phyloP scores from a whole-genome alignment of 192 early-diverging fungal species.

The Cetraspora pellucida region DNA sequence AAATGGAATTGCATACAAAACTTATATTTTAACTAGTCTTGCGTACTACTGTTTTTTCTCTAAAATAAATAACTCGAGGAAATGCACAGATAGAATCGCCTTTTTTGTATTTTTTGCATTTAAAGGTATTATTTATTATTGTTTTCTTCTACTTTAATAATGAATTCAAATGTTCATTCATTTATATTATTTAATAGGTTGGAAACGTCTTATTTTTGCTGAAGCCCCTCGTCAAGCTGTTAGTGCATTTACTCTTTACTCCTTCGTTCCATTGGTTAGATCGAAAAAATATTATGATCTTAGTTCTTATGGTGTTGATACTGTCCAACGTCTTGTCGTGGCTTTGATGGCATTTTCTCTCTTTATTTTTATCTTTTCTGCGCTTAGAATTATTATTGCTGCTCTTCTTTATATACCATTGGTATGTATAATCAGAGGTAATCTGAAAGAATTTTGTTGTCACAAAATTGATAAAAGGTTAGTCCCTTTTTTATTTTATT shows the following conservation, averaged over 20 bases:
- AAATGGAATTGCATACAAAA: constrained; percentile 72
- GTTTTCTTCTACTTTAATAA: neutral
- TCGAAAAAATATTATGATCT: constrained; percentile 2
- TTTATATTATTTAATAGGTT: constrained; percentile 50
- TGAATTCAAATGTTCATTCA: neutral
- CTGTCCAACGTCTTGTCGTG: constrained; percentile 8
- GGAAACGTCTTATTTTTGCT: constrained; percentile 83
- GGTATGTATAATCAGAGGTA: constrained; percentile 76
- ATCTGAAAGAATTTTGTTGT: constrained; percentile 87
- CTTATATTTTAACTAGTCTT: constrained; percentile 73
- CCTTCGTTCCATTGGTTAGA: constrained; percentile 34
- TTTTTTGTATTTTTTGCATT: constrained; percentile 90
- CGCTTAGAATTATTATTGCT: constrained; percentile 60
- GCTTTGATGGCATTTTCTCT: constrained; percentile 64
- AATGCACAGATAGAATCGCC: constrained; percentile 65
- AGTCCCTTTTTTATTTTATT: neutral
- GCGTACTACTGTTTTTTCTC: constrained; percentile 82
- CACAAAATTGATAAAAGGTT: constrained; percentile 91
- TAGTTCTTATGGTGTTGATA: constrained; percentile 27
- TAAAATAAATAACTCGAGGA: constrained; percentile 69
- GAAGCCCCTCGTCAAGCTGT: constrained; percentile 82
- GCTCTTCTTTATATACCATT: constrained; percentile 77
- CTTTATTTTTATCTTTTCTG: constrained; percentile 59
- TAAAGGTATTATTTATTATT: constrained; percentile 55
- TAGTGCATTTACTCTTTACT: constrained; percentile 56